phyloP scores from a whole-genome alignment of 805 yeast genomes.

The Kregervanrija delftensis region DNA sequence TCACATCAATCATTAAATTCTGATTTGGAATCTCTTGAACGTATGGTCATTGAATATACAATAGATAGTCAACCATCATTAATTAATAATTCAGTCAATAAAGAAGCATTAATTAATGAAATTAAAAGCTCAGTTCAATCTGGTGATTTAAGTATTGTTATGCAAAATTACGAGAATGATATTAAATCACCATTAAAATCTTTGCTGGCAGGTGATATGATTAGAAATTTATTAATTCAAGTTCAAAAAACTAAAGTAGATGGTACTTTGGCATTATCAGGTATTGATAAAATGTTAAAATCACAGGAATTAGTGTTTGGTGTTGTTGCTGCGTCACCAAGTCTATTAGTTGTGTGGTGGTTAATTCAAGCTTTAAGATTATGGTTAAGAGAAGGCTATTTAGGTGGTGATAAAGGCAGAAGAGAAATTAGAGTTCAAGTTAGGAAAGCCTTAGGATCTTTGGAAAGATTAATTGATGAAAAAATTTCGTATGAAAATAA shows the following conservation, averaged over 20 bases:
- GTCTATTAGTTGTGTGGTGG: conserved; percentile 52
- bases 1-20: conserved; percentile 72
- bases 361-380: conserved; percentile 24
- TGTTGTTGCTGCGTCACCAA: conserved; percentile 81
- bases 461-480: conserved; percentile 17
- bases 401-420: conserved; percentile 12
- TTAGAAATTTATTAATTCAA: conserved; percentile 78
- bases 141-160: conserved; percentile 76
- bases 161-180: conserved; percentile 76
- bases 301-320: conserved; percentile 95
- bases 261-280: conserved; percentile 82
- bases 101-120: conserved; percentile 12
- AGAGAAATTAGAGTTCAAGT: conserved; percentile 1
- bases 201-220: conserved; percentile 58
- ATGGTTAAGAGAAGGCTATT: conserved; percentile 32
- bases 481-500: conserved; percentile 13
- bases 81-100: conserved; percentile 6
- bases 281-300: conserved; percentile 82
- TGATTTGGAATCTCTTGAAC: conserved; percentile 71
- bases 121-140: conserved; percentile 46
- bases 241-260: conserved; percentile 96
- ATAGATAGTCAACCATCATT: conserved; percentile 26
- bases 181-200: conserved; percentile 63
- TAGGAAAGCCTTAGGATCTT: conserved; percentile 7
- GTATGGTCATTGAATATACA: conserved; percentile 80